A percentile compares a stretch with the other conserved stretches of the same genome.
Evolutionary conservation across 441 rosid species (phyloP).

Genomic region (Cnidoscolus chayamansa): DNA sequence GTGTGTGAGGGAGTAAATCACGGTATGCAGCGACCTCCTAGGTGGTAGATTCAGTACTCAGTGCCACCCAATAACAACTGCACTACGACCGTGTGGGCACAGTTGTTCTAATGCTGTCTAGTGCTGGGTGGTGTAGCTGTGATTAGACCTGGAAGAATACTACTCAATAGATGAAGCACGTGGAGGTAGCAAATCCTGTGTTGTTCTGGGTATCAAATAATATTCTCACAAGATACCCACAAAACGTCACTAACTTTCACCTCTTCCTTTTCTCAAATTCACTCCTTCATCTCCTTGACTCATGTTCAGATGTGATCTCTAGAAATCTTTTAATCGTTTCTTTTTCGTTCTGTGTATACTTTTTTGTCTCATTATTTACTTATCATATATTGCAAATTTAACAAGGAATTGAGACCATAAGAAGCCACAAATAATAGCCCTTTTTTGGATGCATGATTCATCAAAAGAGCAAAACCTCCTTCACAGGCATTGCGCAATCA

Average conservation of each 20-base stretch:
- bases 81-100: neutral
- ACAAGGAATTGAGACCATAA: no score
- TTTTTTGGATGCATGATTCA: conserved; percentile 4
- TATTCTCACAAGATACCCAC: conserved; percentile 23
- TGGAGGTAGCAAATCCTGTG: neutral
- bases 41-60: no score
- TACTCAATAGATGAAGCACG: neutral
- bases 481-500: conserved; percentile 27
- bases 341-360: neutral
- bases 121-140: neutral
- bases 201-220: conserved; percentile 19
- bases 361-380: no score
- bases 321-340: no score
- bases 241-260: neutral
- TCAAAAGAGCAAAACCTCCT: neutral
- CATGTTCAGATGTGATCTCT: neutral
- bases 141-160: conserved; percentile 2
- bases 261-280: conserved; percentile 1
- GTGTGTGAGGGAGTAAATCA: no score
- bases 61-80: no score
- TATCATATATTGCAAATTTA: no score
- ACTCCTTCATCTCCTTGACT: conserved; percentile 7
- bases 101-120: neutral
- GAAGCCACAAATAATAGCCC: no score
- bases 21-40: no score